Base-by-base conservation (phyloP, 2,329 filamentous ascomycete genomes). In the Aspergillus ibericus region DNA sequence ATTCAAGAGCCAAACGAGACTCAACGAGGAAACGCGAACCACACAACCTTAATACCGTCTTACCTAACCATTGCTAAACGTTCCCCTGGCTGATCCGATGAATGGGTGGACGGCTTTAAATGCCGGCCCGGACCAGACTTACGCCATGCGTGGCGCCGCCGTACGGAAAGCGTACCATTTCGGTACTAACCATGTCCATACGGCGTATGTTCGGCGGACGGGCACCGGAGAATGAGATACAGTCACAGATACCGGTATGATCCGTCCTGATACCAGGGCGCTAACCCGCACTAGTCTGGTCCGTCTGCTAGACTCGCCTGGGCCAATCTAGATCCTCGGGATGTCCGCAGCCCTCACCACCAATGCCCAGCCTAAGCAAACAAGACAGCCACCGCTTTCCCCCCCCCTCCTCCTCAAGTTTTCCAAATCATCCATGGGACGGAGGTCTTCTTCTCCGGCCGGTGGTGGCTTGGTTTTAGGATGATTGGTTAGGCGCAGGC, bases 241-340 rank as follows among this genome's bases (percentile, higher is more conserved):
- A 13, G 20, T 20, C 38, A 4, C 18, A 22, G 20, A 22, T 22
- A 42, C 38, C 38, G 20, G 38, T 13, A 20, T 18, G 18, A 10
- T 42, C 38, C n/a, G 38, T 42, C 22, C 18, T 18, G 22, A 42
- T 42, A 42, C n/a, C 18, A 10, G 18, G 29, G 38, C 13, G 38
- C 38, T 42, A 42, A 42, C 16, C 18, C 38, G 20, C 10, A 7
- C 20, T 18, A 42, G 15, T 47, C 22, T 48, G 13, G 38, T 12
- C 34, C n/a, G 42, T 16, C 25, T 42, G 51, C 36, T 16, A 53
- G 51, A 44, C 51, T 32, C 51, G 36, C 36, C 51, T 53, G 51
- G 51, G 51, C 51, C 51, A 53, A 53, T 53, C 51, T 42, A 53
- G 51, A 53, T 53, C 51, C 29, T 53, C 51, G 51, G 51, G 36